Evolutionary conservation across 2,329 filamentous ascomycete species (phyloP), one percentile per base, ranked within the genome.

Genomic region (Pestalotiopsis sp.): DNA sequence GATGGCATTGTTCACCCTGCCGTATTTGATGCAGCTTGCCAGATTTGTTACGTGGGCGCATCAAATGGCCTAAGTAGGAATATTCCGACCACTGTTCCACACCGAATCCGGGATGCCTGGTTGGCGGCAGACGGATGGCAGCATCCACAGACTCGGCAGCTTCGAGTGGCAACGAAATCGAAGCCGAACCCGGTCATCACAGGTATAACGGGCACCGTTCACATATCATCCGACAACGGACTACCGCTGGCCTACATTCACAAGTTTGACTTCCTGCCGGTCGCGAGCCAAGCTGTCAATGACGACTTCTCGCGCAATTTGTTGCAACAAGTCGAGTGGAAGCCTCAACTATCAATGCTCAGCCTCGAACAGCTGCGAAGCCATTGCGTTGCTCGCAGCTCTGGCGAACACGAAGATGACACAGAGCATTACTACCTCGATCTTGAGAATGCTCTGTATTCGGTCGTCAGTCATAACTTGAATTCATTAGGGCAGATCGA

Each of bases 11-110:
- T 81, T 13, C 81, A 83, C 66, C 81, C 81, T 0, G 77, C 78
- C 12, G 72, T 82, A 6, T 71, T 83, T 4, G 81, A 83, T 68
- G 72, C 76, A 0, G 75, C 74, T 11, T 76, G 82, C 63, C 79
- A 81, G 5, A 70, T 78, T 13, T 66, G 79, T 11, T 67, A 73
- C 20, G 74, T 73, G 3, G 74, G 71, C 56, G 70, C 71, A 11
- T 71, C 77, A 3, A 66, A 71, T 12, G 73, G 73, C 12, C 66
- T 74, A 2, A 52, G 67, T 4, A 38, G 69, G 31, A 69, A 66
- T 4, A 68, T 71, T 13, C 66, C 68, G 2, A 75, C 74, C n/a
- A 75, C 77, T 9, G 73, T 82, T 13, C 79, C 80, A 4, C 72
- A 74, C 14, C 66, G 71, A 20, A 62, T 81, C 4, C 57, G 62